These are phyloP conservation scores for Persicaria maculosa DNA, from an alignment of 148 eudicot species.

Conservation along the genomic window DNA sequence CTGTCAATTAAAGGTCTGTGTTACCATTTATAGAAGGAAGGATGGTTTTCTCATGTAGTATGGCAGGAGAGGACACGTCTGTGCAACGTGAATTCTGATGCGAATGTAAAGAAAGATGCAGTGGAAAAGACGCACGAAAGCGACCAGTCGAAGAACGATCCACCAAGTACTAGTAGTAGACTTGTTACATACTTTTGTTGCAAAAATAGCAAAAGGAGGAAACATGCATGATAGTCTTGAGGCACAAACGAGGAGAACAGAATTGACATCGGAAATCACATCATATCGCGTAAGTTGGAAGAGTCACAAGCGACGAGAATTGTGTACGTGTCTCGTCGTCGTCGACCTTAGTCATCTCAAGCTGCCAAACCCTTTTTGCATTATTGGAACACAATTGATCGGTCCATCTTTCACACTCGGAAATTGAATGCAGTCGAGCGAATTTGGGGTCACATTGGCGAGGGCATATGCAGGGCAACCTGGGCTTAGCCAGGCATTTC, in stretches of 20 bases:
- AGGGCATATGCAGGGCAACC: not conserved
- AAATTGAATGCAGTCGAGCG: not conserved
- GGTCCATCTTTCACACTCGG: constrained; percentile 4
- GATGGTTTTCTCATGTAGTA: not conserved
- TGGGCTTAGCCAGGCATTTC: not conserved
- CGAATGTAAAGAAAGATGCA: no score
- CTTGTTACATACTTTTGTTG: not conserved
- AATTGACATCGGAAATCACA: constrained; percentile 4
- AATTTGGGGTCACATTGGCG: not conserved
- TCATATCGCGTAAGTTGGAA: not conserved
- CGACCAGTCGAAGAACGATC: constrained; percentile 2
- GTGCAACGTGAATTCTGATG: no score
- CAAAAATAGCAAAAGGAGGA: not conserved
- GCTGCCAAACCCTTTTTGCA: not conserved
- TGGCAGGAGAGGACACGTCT: not conserved
- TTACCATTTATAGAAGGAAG: not conserved
- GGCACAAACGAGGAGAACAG: not conserved
- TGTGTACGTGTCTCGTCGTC: not conserved
- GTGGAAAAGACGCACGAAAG: not conserved
- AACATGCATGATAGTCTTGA: not conserved
- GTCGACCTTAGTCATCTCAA: not conserved
- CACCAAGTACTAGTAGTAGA: not conserved
- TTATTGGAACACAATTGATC: not conserved
- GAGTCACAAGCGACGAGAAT: no score
- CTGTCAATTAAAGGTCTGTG: not conserved